Evolutionary conservation across 192 early-diverging fungal genomes (phyloP).

Genomic region (Coemansia sp.): DNA sequence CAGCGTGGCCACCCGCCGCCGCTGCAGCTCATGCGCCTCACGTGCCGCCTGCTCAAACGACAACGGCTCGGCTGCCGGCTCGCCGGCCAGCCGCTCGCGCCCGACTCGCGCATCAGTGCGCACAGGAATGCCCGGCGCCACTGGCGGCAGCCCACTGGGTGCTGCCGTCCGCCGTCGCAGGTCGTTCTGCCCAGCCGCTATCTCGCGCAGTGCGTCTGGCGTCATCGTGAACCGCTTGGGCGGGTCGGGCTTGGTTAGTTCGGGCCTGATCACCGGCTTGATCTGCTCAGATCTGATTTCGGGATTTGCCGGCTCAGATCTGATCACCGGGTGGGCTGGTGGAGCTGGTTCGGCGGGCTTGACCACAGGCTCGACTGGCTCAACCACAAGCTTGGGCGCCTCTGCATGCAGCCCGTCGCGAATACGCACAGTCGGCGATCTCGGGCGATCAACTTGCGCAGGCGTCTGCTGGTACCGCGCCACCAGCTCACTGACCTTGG

Average conservation of each 20-base stretch:
- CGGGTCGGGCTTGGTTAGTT: neutral
- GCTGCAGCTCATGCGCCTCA: slow-evolving; percentile 40
- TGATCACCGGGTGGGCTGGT: neutral
- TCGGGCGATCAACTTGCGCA: neutral
- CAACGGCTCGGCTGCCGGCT: neutral
- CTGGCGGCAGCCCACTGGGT: slow-evolving; percentile 25
- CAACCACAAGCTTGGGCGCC: neutral
- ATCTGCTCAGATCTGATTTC: neutral
- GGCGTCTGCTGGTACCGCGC: slow-evolving; percentile 18
- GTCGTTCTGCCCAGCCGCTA: slow-evolving; percentile 13
- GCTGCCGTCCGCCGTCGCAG: slow-evolving; percentile 6
- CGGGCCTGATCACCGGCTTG: neutral
- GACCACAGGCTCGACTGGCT: neutral
- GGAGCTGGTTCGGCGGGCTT: neutral
- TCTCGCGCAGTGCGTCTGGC: slow-evolving; percentile 42
- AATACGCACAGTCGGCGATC: slow-evolving; percentile 26
- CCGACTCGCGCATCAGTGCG: neutral
- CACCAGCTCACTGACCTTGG: slow-evolving; percentile 23
- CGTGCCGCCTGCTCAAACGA: slow-evolving; percentile 20
- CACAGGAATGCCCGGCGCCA: slow-evolving; percentile 24
- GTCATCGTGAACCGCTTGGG: slow-evolving; percentile 41
- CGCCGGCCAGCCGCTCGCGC: slow-evolving; percentile 13
- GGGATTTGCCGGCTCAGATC: neutral
- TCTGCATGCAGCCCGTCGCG: slow-evolving; percentile 7
- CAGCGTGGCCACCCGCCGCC: slow-evolving; percentile 51